Conservation (phyloP, 2,329 filamentous ascomycete genomes). For the Colletotrichum lupini region DNA sequence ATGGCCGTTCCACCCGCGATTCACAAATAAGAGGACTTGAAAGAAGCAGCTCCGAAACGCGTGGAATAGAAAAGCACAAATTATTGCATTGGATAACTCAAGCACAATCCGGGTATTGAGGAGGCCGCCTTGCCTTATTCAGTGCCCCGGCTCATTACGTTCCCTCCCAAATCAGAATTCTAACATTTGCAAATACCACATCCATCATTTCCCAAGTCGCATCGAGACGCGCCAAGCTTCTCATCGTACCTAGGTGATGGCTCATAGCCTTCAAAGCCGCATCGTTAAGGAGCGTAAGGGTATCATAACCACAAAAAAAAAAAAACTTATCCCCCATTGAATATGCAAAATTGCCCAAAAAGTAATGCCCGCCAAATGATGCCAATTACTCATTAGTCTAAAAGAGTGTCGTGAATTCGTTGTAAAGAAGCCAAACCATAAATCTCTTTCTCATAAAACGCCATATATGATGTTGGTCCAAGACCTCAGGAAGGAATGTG, state of each 20-base stretch:
- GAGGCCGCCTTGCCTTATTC: conserved; percentile 9
- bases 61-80: not conserved
- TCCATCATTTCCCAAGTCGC: not conserved
- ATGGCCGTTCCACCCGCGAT: not conserved
- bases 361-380: not conserved
- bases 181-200: not conserved
- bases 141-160: not conserved
- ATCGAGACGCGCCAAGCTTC: not conserved
- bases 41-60: not conserved
- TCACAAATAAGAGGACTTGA: not conserved
- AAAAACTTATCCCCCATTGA: not conserved
- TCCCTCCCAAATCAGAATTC: not conserved
- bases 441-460: not conserved
- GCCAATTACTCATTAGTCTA: conserved; percentile 17
- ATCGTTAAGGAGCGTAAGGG: conserved; percentile 25
- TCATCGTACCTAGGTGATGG: not conserved
- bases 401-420: conserved; percentile 34
- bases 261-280: not conserved
- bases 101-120: not conserved
- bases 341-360: not conserved
- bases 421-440: not conserved
- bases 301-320: conserved; percentile 5
- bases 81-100: conserved; percentile 7
- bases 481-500: conserved; percentile 12
- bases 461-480: not conserved